Evolutionary conservation across 768 basidiomycete genomes (phyloP).

Genomic region (Podaxis sp.): DNA sequence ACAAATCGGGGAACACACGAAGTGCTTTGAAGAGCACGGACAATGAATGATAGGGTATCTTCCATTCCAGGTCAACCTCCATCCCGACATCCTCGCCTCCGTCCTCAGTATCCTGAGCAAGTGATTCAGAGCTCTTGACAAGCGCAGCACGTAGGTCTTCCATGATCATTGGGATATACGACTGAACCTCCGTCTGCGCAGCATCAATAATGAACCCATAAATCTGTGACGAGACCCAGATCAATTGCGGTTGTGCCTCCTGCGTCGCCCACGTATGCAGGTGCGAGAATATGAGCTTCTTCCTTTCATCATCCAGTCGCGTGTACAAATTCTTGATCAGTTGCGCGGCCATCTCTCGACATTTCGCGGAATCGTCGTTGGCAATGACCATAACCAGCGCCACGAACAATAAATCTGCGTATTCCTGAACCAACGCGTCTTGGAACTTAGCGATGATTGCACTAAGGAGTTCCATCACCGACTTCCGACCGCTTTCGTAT

Average conservation of each 20-base stretch:
- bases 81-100: conserved; percentile 39
- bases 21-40: conserved; percentile 64
- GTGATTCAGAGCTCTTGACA: conserved; percentile 38
- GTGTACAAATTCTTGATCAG: conserved; percentile 77
- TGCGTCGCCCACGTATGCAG: conserved; percentile 80
- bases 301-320: conserved; percentile 62
- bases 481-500: conserved; percentile 86
- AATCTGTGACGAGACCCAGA: conserved; percentile 76
- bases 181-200: conserved; percentile 44
- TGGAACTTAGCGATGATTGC: conserved; percentile 88
- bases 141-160: conserved; percentile 57
- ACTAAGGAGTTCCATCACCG: conserved; percentile 91
- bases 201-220: conserved; percentile 81
- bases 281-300: conserved; percentile 61
- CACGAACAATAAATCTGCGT: conserved; percentile 87
- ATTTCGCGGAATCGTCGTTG: conserved; percentile 90
- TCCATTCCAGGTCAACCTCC: conserved; percentile 72
- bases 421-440: conserved; percentile 66
- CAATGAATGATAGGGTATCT: conserved; percentile 79
- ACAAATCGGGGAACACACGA: conserved; percentile 51
- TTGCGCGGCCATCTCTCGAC: conserved; percentile 84
- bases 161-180: conserved; percentile 50
- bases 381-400: conserved; percentile 90
- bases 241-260: conserved; percentile 55
- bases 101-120: conserved; percentile 41